Evolutionary conservation across 179 eudicot genomes (phyloP).

Genomic region (Kewa caespitosa): DNA sequence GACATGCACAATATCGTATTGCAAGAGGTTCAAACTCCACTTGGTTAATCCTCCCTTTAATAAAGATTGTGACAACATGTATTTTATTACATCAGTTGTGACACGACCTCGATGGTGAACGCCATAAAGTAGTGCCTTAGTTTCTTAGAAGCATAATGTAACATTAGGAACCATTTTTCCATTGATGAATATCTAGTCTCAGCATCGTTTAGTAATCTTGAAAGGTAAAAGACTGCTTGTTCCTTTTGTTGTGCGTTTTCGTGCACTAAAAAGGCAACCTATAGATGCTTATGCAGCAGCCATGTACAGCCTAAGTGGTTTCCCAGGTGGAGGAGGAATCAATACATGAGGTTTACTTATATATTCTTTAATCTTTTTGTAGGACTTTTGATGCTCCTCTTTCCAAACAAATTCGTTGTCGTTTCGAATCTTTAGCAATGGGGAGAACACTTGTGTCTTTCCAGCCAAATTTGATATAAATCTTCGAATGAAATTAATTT

Average conservation of each 20-base stretch:
- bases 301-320: background rate
- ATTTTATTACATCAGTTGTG: background rate
- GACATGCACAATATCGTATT: no score
- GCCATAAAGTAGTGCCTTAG: background rate
- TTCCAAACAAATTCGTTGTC: background rate
- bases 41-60: background rate
- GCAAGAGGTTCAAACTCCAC: background rate
- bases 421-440: background rate
- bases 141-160: background rate
- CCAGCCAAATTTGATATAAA: background rate
- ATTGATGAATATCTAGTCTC: background rate
- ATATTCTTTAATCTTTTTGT: background rate
- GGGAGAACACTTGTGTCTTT: background rate
- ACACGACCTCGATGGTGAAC: background rate
- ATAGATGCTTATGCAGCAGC: background rate
- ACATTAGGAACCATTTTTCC: background rate
- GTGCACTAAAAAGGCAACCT: background rate
- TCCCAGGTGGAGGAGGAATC: background rate
- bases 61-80: background rate
- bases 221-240: background rate
- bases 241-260: background rate
- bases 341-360: background rate
- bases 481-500: background rate
- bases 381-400: background rate
- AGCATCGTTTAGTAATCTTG: no score